Base-by-base conservation (phyloP, 2,329 filamentous ascomycete genomes). In the Xylaria sp. region DNA sequence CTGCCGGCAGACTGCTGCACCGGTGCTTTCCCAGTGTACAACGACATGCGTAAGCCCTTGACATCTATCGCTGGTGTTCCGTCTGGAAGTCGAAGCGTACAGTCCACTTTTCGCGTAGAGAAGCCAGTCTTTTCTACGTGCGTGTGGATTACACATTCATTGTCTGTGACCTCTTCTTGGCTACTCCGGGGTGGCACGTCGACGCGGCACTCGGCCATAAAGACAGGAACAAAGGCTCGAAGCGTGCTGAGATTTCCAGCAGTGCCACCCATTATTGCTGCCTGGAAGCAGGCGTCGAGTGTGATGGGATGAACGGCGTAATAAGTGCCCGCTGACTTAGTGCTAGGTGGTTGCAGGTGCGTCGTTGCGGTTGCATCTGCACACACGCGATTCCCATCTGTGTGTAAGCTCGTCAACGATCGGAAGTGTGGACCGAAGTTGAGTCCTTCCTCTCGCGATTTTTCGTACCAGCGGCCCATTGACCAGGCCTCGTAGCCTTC, bases 381-480 rank as follows among this genome's bases (percentile, higher is more conserved):
- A 3, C 63, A 32, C 20, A 18, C 18, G 6, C 63, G 39, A n/a
- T 18, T 50, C 13, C 58, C 41, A 39, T 70, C 68, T 9, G 68
- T 70, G 0, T 39, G 58, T 12, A 69, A 37, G 32, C 41, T 68
- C 1, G 44, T 66, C 1, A 71, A 15, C 1, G 66, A 68, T 28
- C 59, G 57, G 57, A 73, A 73, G 3, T 62, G 37, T 4, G 70
- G 66, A 0, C 74, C 75, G 28, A 69, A 73, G 32, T 58, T 52
- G 5, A 74, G 65, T 0, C 74, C 72, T 12, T 70, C 63, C 34
- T 41, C 37, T 15, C 12, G 20, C 7, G 71, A 60, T 39, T 66
- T 66, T 1, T 72, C 50, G 46, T 72, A 72, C 70, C 72, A 74
- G 18, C 28, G 46, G 3, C 32, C 28, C 32, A 50, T 37, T 37